These are phyloP conservation scores for Colletotrichum siamense DNA, from an alignment of 2,329 filamentous ascomycete species.

Conservation along the genomic window DNA sequence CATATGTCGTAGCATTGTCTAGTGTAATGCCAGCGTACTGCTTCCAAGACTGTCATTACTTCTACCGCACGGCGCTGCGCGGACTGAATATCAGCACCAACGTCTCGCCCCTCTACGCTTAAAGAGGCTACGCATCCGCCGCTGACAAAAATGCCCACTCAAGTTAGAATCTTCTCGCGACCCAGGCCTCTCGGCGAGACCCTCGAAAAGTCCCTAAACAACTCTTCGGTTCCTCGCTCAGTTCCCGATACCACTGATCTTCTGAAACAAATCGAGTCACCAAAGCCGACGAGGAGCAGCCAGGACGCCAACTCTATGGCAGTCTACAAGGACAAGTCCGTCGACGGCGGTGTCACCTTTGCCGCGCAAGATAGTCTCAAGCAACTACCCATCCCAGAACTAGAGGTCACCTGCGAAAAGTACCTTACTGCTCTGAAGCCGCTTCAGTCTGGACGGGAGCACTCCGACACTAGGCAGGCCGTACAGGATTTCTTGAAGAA, in stretches of 20 bases:
- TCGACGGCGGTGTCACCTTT: slow-evolving; percentile 82
- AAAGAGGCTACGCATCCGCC: slow-evolving; percentile 36
- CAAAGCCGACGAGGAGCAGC: neutral
- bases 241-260: slow-evolving; percentile 38
- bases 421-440: slow-evolving; percentile 83
- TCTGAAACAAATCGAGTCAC: slow-evolving; percentile 2
- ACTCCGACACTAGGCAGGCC: slow-evolving; percentile 80
- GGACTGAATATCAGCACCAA: slow-evolving; percentile 82
- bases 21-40: slow-evolving; percentile 81
- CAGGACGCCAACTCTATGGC: slow-evolving; percentile 51
- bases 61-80: slow-evolving; percentile 88
- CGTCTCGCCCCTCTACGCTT: slow-evolving; percentile 79
- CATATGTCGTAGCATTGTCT: slow-evolving; percentile 25
- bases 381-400: slow-evolving; percentile 90
- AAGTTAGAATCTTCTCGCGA: slow-evolving; percentile 53
- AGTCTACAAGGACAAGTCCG: slow-evolving; percentile 55
- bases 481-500: slow-evolving; percentile 81
- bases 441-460: slow-evolving; percentile 80
- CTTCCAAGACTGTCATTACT: slow-evolving; percentile 89
- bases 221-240: slow-evolving; percentile 44
- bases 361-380: slow-evolving; percentile 86
- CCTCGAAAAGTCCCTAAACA: slow-evolving; percentile 54
- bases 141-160: slow-evolving; percentile 37
- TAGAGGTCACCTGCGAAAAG: slow-evolving; percentile 77
- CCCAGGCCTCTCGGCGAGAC: slow-evolving; percentile 77